A percentile compares a stretch with the other conserved stretches of the same genome.
phyloP scores from a whole-genome alignment of 2,329 filamentous ascomycete genomes.

The Claviceps pusilla region DNA sequence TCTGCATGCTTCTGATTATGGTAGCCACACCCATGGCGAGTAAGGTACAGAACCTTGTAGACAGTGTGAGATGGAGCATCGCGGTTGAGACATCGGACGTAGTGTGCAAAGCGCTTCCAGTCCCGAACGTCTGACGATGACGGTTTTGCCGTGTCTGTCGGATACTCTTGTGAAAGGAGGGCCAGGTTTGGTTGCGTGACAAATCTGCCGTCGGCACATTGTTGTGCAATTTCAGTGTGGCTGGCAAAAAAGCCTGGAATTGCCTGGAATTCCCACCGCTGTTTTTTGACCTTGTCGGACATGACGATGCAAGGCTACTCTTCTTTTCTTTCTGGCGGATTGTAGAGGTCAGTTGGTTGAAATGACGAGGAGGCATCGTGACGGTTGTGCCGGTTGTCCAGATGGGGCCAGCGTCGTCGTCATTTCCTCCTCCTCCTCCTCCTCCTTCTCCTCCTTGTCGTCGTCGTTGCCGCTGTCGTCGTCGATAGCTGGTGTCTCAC shows the following conservation, averaged over 20 bases:
- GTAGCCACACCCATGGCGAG: conserved; percentile 41
- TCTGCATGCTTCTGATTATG: conserved; percentile 35
- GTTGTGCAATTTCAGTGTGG: conserved; percentile 16
- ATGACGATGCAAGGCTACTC: neutral
- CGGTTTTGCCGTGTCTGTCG: conserved; percentile 19
- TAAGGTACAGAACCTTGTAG: conserved; percentile 40
- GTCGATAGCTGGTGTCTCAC: neutral
- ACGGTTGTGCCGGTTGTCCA: no score
- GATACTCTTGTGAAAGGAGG: conserved; percentile 34
- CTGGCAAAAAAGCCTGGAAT: conserved; percentile 28
- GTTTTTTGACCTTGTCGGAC: neutral
- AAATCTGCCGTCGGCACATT: conserved; percentile 16
- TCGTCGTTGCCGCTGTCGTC: neutral
- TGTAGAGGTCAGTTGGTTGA: no score
- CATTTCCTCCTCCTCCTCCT: neutral
- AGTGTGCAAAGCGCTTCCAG: conserved; percentile 36
- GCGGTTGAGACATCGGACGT: conserved; percentile 31
- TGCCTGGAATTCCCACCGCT: conserved; percentile 12
- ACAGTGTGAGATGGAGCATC: conserved; percentile 24
- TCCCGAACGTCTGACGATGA: conserved; percentile 21
- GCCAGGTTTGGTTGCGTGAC: conserved; percentile 35
- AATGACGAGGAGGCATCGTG: no score
- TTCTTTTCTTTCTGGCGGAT: no score
- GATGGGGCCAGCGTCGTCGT: neutral
- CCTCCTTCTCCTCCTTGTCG: neutral